Evolutionary conservation across 73 alveolate species (phyloP), one percentile per base, ranked within the genome.

Genomic region (Blepharisma japonicum): DNA sequence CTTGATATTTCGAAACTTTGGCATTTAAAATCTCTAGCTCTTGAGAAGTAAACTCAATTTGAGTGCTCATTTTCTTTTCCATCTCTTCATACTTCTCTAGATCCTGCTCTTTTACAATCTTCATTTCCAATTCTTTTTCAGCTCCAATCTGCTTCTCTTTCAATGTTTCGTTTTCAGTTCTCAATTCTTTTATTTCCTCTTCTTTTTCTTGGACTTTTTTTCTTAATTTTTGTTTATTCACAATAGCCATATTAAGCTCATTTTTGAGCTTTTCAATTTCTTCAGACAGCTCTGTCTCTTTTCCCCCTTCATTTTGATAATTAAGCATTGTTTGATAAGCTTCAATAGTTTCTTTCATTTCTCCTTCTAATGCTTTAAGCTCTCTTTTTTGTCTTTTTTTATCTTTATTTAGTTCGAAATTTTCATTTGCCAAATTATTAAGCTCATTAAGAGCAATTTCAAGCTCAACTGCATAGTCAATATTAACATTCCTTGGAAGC

Each of bases 11-110:
- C 5, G 14, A 14, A 61, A 14, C 46, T 25, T 61, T 61, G 18
- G 74, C 74, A 20, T 18, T 8, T n/a, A 39, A n/a, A 61, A 61
- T 61, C 23, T 61, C 74, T 2, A 61, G 74, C 23, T 61, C 74
- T 61, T 61, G 49, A 61, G 39, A 8, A 61, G 74, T 39, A 25
- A 61, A 25, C 5, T 61, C 74, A 14, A 53, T 14, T 14, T 53
- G n/a, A 3, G n/a, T 20, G n/a, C 23, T 53, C n/a, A 53, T 11
- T 53, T 53, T 53, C 42, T 32, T 32, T 32, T 32, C 42, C 42
- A 32, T 32, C 42, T 20, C 23, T 53, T 14, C 67, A 53, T 53
- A 14, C 4, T 14, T 20, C 23, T 53, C 67, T 20, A 14, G 23
- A 53, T 14, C 67, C 67, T 53, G n/a, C 67, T 53, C n/a, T 53